Conservation (phyloP, 2,329 filamentous ascomycete genomes). For the Fonsecaea pedrosoi region DNA sequence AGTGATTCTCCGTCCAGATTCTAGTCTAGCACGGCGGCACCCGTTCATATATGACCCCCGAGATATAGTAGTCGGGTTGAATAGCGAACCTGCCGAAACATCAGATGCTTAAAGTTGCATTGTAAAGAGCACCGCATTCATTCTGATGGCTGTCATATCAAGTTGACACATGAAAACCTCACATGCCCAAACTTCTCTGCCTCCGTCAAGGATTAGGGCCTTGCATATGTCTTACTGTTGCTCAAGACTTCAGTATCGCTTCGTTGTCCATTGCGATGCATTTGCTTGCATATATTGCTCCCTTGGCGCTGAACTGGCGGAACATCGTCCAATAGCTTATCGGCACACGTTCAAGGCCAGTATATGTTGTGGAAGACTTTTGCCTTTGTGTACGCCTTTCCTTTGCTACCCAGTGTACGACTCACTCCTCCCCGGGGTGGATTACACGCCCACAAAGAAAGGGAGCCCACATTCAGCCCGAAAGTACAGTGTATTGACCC, state of each 20-base stretch:
- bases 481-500: not conserved
- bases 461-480: constrained; percentile 14
- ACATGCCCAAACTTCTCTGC: constrained; percentile 7
- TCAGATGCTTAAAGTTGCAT: not conserved
- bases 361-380: constrained; percentile 7
- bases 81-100: not conserved
- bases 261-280: constrained; percentile 7
- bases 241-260: constrained; percentile 1
- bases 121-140: constrained; percentile 20
- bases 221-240: constrained; percentile 8
- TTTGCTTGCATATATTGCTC: not conserved
- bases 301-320: constrained; percentile 3
- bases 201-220: not conserved
- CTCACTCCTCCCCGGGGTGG: constrained; percentile 27
- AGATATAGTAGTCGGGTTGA: not conserved
- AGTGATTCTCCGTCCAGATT: not conserved
- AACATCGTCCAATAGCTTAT: not conserved
- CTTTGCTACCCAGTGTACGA: constrained; percentile 26
- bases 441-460: constrained; percentile 18
- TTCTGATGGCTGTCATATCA: constrained; percentile 34
- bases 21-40: not conserved
- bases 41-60: not conserved
- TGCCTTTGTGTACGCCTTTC: constrained; percentile 18
- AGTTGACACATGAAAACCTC: constrained; percentile 8
- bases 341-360: constrained; percentile 1